These are phyloP conservation scores for Aciculosporium take DNA, from an alignment of 2,329 filamentous ascomycete genomes.

Conservation along the genomic window DNA sequence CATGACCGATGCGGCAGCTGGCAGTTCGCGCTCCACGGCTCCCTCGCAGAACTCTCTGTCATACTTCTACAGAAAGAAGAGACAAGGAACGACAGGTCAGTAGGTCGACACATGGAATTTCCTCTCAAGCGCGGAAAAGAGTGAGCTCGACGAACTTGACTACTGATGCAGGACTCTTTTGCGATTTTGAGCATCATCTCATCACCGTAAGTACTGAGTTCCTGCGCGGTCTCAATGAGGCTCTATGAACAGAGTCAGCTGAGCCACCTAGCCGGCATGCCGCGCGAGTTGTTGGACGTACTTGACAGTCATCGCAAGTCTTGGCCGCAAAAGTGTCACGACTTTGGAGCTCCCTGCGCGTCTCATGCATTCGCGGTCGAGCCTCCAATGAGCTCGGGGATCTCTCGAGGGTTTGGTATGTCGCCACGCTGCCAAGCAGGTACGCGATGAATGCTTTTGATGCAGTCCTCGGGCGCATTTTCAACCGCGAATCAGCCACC, in stretches of 20 bases:
- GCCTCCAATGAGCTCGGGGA: slow-evolving; percentile 2
- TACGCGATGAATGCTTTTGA: background rate
- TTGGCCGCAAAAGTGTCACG: background rate
- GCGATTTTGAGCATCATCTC: slow-evolving; percentile 9
- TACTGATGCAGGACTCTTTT: slow-evolving; percentile 15
- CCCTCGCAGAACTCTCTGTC: slow-evolving; percentile 41
- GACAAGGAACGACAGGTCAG: background rate
- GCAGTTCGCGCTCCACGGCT: slow-evolving; percentile 33
- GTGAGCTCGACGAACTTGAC: slow-evolving; percentile 10
- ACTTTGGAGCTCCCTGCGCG: background rate
- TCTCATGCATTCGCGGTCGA: background rate
- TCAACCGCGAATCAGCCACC: background rate
- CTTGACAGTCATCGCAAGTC: slow-evolving; percentile 6
- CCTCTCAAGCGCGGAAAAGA: no score
- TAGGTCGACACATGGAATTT: no score
- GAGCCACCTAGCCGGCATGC: background rate
- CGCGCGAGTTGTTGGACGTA: background rate
- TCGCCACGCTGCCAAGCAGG: background rate
- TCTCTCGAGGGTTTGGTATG: background rate
- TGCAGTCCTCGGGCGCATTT: background rate
- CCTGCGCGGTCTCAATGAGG: slow-evolving; percentile 20
- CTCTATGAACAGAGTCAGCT: slow-evolving; percentile 1
- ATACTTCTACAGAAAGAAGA: slow-evolving; percentile 20
- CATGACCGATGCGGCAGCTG: slow-evolving; percentile 34
- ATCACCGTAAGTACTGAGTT: slow-evolving; percentile 26